phyloP scores from a whole-genome alignment of 2,329 filamentous ascomycete genomes.

The Raffaelea arxii region DNA sequence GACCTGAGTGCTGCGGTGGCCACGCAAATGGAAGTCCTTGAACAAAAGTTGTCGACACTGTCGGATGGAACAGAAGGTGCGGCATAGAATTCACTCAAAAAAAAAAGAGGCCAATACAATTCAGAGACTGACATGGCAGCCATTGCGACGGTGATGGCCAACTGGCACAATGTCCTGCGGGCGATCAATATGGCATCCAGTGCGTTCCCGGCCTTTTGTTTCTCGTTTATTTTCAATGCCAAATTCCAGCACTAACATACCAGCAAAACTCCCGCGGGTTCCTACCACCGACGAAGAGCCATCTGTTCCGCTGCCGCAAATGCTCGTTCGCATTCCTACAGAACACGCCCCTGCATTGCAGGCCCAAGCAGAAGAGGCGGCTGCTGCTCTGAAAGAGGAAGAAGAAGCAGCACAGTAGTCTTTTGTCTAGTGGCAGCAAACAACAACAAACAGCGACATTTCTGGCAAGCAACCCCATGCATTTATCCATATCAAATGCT shows the following conservation, averaged over 20 bases:
- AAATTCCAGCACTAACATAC: too few relatives aligned
- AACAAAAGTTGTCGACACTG: constrained; percentile 67
- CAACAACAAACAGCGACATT: too few relatives aligned
- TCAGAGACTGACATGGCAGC: constrained; percentile 34
- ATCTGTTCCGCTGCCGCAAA: constrained; percentile 57
- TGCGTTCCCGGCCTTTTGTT: constrained; percentile 30
- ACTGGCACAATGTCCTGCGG: constrained; percentile 79
- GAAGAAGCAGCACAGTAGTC: neutral
- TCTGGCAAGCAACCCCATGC: too few relatives aligned
- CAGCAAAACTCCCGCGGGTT: constrained; percentile 61
- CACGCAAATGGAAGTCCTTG: constrained; percentile 71
- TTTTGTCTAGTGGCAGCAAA: neutral
- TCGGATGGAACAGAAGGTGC: constrained; percentile 73
- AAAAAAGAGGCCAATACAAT: neutral
- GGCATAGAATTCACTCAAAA: too few relatives aligned
- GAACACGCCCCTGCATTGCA: constrained; percentile 61
- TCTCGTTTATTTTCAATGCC: neutral
- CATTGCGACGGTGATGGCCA: constrained; percentile 73
- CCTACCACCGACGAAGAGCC: constrained; percentile 31
- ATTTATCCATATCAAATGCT: too few relatives aligned
- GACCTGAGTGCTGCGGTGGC: constrained; percentile 72
- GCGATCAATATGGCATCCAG: constrained; percentile 81
- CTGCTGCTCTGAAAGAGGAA: constrained; percentile 30
- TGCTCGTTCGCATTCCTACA: constrained; percentile 74
- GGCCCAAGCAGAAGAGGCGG: constrained; percentile 45